Evolutionary conservation across 345 rosid species (phyloP), one percentile per base, ranked within the genome.

Genomic region (Sisymbrium altissimum): DNA sequence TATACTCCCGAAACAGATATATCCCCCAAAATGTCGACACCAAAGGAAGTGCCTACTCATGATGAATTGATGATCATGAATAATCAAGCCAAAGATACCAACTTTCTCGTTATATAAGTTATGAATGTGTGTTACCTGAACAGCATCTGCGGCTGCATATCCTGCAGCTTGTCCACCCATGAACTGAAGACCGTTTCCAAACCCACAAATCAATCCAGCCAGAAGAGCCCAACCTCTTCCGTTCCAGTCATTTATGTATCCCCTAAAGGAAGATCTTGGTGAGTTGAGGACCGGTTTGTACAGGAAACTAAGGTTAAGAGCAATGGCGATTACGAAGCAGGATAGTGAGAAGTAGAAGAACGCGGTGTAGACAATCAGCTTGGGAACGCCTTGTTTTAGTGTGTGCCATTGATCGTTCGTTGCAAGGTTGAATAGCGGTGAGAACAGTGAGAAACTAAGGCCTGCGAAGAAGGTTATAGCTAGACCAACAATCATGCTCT

Each of bases 1-100:
- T 63, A 79, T 90, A 93, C 85, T 93, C 97, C 18, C 98, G 97
- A 64, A 93, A 93, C 69, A 93, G 66, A 45, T 87, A 58, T 50
- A 93, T 78, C 7, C 96, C 98, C 97, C 93, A 90, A 59, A 90
- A 88, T 0, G 97, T 93, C 56, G 90, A 84, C 65, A 90, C 98
- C 19, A 93, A 84, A 4, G 98, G 97, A 70, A 93, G 89, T 69
- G 98, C 94, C 97, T 93, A 84, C 13, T 32, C 74, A 67, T 17
- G n/a, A n/a, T n/a, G n/a, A n/a, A n/a, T 23, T 23, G 4, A 45
- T 36, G 5, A 18, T 8, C 13, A 19, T 6, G n/a, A 8, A 67
- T 9, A 27, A 5, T 46, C 44, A 56, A 45, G 9, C 35, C 52
- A 58, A 74, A 67, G 40, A 21, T 23, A 45, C 52, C 11, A 66